phyloP scores from a whole-genome alignment of 805 yeast genomes.

The Pichia membranifaciens region DNA sequence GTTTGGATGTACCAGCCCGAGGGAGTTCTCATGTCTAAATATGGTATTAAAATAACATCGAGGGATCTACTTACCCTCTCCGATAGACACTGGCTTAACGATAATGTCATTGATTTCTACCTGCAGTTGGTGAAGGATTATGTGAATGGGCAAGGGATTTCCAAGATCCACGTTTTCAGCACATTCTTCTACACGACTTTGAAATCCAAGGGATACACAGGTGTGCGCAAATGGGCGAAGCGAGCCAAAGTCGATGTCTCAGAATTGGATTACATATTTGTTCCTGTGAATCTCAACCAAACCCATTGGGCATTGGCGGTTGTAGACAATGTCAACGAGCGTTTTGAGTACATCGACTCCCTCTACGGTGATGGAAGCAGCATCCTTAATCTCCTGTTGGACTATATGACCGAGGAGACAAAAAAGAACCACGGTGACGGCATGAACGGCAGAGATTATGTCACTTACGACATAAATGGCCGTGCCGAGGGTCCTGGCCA shows the following conservation, averaged over 20 bases:
- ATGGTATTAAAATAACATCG: constrained; percentile 53
- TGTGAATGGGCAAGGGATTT: constrained; percentile 17
- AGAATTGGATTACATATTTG: constrained; percentile 58
- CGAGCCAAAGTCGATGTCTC: constrained; percentile 64
- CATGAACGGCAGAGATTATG: constrained; percentile 28
- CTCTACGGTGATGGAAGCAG: constrained; percentile 44
- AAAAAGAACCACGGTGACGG: constrained; percentile 41
- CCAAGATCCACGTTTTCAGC: constrained; percentile 63
- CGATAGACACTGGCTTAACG: constrained; percentile 82
- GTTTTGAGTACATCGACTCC: constrained; percentile 75
- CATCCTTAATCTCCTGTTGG: constrained; percentile 43
- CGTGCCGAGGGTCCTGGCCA: constrained; percentile 64
- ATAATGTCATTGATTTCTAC: constrained; percentile 81
- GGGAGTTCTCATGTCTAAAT: constrained; percentile 30
- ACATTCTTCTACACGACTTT: constrained; percentile 83
- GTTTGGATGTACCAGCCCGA: constrained; percentile 29
- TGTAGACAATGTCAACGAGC: constrained; percentile 53
- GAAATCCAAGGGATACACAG: constrained; percentile 64
- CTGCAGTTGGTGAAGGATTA: constrained; percentile 45
- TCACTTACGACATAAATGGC: constrained; percentile 22
- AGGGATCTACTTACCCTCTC: constrained; percentile 67
- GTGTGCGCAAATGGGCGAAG: constrained; percentile 82
- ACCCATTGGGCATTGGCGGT: constrained; percentile 92
- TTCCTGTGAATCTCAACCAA: constrained; percentile 78
- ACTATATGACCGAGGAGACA: constrained; percentile 66